These are phyloP conservation scores for Naegleria lovaniensis DNA, from an alignment of 208 protist genomes.

Conservation along the genomic window DNA sequence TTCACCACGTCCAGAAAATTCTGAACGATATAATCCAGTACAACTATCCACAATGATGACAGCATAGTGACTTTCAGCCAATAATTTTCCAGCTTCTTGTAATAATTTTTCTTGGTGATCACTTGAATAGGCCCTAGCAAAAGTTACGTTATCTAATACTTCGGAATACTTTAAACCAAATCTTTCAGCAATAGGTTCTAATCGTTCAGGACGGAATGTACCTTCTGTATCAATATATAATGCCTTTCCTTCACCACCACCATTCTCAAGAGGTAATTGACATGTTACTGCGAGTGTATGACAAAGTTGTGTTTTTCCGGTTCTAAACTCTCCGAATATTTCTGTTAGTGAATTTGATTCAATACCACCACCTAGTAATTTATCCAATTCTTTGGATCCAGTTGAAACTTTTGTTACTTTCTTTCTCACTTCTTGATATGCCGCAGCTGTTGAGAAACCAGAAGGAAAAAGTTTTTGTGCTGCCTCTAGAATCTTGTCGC, in stretches of 20 bases:
- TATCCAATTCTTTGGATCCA: constrained; percentile 80
- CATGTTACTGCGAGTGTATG: constrained; percentile 94
- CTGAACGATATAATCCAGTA: constrained; percentile 95
- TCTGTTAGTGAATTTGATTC: constrained; percentile 85
- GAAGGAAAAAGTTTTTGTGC: constrained; percentile 70
- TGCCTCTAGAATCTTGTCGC: constrained; percentile 94
- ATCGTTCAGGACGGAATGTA: constrained; percentile 92
- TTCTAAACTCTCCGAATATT: constrained; percentile 76
- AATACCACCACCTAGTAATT: constrained; percentile 88
- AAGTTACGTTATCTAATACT: constrained; percentile 93
- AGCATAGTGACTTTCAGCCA: constrained; percentile 58
- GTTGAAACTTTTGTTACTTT: constrained; percentile 83
- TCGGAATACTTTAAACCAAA: constrained; percentile 82
- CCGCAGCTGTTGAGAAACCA: constrained; percentile 75
- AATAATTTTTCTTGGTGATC: constrained; percentile 84
- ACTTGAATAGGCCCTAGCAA: constrained; percentile 90
- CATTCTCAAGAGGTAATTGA: constrained; percentile 81
- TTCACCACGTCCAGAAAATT: constrained; percentile 93
- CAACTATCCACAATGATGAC: constrained; percentile 95
- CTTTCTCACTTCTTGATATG: constrained; percentile 72
- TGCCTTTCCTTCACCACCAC: constrained; percentile 82
- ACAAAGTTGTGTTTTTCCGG: constrained; percentile 96
- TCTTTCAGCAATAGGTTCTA: constrained; percentile 87
- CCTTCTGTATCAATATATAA: constrained; percentile 92
- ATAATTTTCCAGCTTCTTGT: constrained; percentile 39